Evolutionary conservation across 345 rosid genomes (phyloP).

Genomic region (Gossypium anomalum): DNA sequence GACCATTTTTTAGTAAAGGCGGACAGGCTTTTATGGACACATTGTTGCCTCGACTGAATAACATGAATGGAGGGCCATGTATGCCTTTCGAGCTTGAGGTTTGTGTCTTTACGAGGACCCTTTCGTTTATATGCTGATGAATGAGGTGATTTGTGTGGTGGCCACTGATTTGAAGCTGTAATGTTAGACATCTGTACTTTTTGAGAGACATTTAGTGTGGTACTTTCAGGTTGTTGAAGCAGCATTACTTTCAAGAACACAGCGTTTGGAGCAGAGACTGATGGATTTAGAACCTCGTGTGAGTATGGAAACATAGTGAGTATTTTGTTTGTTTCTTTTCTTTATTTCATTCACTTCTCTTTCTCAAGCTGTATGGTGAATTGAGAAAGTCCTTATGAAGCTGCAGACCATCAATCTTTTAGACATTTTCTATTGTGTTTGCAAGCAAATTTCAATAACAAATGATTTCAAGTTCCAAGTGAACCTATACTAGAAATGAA

Average conservation of each 20-base stretch:
- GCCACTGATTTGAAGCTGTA: not conserved
- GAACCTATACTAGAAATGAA: not conserved
- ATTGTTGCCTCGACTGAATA: slow-evolving; percentile 73
- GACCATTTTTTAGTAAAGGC: slow-evolving; percentile 51
- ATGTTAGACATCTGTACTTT: slow-evolving; percentile 1
- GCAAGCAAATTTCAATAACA: not conserved
- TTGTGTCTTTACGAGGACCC: slow-evolving; percentile 17
- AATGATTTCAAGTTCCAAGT: not conserved
- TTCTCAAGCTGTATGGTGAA: slow-evolving; percentile 1
- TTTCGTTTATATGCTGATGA: not conserved
- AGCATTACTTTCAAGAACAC: slow-evolving; percentile 80
- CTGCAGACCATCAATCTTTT: not conserved
- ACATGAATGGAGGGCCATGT: slow-evolving; percentile 67
- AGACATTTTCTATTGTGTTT: not conserved
- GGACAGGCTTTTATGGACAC: slow-evolving; percentile 86
- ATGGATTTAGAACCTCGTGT: slow-evolving; percentile 94
- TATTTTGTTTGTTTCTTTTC: slow-evolving; percentile 23
- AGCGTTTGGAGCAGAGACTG: slow-evolving; percentile 75
- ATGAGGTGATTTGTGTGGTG: not conserved
- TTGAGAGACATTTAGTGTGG: slow-evolving; percentile 8
- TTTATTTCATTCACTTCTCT: not conserved
- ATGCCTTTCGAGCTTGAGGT: slow-evolving; percentile 99
- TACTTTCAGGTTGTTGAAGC: slow-evolving; percentile 83
- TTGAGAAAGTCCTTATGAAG: not conserved
- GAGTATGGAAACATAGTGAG: slow-evolving; percentile 68